Conservation (phyloP, 225 moss, liverwort and hornwort species). For the Asterella californica region DNA sequence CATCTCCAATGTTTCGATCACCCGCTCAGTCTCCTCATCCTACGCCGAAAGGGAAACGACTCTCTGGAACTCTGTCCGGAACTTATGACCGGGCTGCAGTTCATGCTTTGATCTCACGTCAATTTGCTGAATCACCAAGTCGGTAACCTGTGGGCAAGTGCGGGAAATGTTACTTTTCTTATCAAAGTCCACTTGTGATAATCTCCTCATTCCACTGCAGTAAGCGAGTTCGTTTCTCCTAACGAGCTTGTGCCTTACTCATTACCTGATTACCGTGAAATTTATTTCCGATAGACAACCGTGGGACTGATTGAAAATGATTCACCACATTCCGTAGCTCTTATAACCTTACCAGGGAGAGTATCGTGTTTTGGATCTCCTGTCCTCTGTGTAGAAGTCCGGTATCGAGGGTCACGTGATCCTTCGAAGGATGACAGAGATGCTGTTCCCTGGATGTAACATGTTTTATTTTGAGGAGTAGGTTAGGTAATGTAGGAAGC, state of each 20-base stretch:
- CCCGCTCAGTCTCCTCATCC: constrained; percentile 35
- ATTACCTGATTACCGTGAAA: neutral
- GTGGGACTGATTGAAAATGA: neutral
- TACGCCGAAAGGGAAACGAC: constrained; percentile 30
- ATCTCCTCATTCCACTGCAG: neutral
- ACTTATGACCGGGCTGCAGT: constrained; percentile 47
- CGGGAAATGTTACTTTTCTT: neutral
- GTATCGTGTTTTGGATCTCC: neutral
- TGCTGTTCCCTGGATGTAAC: constrained; percentile 27
- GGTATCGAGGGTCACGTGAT: neutral
- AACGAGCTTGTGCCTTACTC: neutral
- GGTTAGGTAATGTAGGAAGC: constrained; percentile 16
- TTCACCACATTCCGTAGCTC: neutral
- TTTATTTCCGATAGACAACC: neutral
- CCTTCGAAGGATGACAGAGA: constrained; percentile 17
- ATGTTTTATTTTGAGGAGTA: constrained; percentile 18
- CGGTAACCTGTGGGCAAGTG: constrained; percentile 20
- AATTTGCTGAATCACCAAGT: constrained; percentile 36
- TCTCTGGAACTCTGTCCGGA: constrained; percentile 38
- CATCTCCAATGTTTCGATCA: constrained; percentile 37
- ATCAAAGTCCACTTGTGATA: neutral
- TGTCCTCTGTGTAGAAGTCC: neutral
- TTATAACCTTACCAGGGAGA: neutral
- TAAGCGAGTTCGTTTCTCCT: neutral
- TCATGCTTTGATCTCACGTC: constrained; percentile 40